A percentile compares a stretch with the other conserved stretches of the same genome.
Evolutionary conservation across 768 basidiomycete species (phyloP).

Genomic region (Kwoniella dendrophila): DNA sequence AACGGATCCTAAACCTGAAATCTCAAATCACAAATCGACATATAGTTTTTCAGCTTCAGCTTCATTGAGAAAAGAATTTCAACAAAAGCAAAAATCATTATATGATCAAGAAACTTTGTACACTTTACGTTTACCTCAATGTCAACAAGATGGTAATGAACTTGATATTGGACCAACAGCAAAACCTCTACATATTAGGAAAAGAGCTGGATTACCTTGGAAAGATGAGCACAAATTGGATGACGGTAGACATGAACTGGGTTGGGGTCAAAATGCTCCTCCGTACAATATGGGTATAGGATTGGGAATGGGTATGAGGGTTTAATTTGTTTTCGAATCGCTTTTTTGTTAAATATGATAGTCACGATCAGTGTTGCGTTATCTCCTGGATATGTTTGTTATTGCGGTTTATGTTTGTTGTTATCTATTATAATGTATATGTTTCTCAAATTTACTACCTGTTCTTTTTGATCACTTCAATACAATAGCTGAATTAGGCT

Average conservation of each 20-base stretch:
- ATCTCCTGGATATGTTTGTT: too few species aligned
- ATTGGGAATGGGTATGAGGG: conserved; percentile 7
- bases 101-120: conserved; percentile 20
- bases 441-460: neutral
- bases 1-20: conserved; percentile 7
- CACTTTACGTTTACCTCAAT: conserved; percentile 9
- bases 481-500: neutral
- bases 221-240: neutral
- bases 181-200: conserved; percentile 10
- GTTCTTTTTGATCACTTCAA: neutral
- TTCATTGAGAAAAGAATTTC: conserved; percentile 2
- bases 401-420: too few species aligned
- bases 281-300: conserved; percentile 10
- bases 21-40: conserved; percentile 1
- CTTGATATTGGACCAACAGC: conserved; percentile 15
- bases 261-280: conserved; percentile 10
- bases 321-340: neutral
- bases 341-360: too few species aligned
- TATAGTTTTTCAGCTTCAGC: conserved; percentile 16
- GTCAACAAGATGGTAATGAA: neutral
- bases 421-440: neutral
- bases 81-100: conserved; percentile 3
- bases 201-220: conserved; percentile 15
- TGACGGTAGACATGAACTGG: conserved; percentile 10
- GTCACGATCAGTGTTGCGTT: too few species aligned